Conservation (phyloP, 202 grass and related monocot genomes). For the Schoenoplectus tabernaemontani region DNA sequence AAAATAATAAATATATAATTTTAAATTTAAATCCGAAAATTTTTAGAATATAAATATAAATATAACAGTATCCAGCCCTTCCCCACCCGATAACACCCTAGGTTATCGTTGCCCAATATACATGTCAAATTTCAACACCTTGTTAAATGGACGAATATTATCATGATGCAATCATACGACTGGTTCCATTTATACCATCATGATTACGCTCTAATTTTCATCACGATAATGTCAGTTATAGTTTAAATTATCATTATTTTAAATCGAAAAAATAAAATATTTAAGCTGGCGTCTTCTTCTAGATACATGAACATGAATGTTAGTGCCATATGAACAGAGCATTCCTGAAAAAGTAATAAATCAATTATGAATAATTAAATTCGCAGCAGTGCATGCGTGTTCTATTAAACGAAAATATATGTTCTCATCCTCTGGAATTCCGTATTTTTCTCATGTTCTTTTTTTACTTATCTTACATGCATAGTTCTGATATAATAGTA, state of each 20-base stretch:
- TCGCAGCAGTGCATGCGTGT: background rate
- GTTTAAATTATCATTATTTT: background rate
- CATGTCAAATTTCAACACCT: too few species aligned
- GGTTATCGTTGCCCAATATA: too few species aligned
- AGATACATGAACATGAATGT: background rate
- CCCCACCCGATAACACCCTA: too few species aligned
- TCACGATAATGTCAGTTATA: background rate
- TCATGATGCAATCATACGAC: constrained; percentile 21
- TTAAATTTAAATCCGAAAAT: too few species aligned
- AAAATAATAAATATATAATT: too few species aligned
- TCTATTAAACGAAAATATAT: background rate
- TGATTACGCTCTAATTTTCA: constrained; percentile 21
- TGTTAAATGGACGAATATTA: background rate
- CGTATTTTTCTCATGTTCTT: background rate
- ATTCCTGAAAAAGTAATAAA: background rate
- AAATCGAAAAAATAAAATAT: background rate
- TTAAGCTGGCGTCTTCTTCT: background rate
- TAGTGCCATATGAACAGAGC: background rate
- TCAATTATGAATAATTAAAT: background rate
- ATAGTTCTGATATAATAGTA: too few species aligned
- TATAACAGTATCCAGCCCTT: too few species aligned
- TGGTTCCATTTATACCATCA: constrained; percentile 15
- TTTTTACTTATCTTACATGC: background rate
- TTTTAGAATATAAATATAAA: too few species aligned
- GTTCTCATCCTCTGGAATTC: background rate